Evolutionary conservation across 2,329 filamentous ascomycete genomes (phyloP).

Genomic region (Pseudogymnoascus sp.): DNA sequence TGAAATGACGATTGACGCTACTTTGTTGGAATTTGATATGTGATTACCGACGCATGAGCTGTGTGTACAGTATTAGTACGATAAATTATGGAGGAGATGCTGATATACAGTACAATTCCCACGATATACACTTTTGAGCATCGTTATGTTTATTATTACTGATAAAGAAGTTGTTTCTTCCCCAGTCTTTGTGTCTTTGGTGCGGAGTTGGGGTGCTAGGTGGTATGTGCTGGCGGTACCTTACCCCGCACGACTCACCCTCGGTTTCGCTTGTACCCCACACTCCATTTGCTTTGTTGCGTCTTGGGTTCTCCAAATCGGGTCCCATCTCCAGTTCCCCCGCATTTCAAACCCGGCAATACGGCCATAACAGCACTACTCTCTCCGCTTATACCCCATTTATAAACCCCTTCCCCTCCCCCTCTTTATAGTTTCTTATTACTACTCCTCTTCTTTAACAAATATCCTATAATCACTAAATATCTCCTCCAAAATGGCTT

Average conservation of each 20-base stretch:
- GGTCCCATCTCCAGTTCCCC: not conserved
- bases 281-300: not conserved
- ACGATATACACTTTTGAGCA: too few species aligned
- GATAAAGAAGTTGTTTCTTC: not conserved
- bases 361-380: not conserved
- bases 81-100: not conserved
- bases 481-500: conserved; percentile 1
- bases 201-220: not conserved
- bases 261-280: conserved; percentile 8
- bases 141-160: not conserved
- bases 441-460: not conserved
- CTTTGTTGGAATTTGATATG: not conserved
- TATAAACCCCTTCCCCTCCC: conserved; percentile 7
- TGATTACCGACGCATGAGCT: not conserved
- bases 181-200: not conserved
- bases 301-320: conserved; percentile 2
- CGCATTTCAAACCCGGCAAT: conserved; percentile 9
- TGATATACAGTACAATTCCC: not conserved
- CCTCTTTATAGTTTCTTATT: not conserved
- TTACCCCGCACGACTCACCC: conserved; percentile 1
- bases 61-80: not conserved
- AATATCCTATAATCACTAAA: not conserved
- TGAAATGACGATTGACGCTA: conserved; percentile 4
- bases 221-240: not conserved
- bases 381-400: conserved; percentile 1